These are phyloP conservation scores for Carnegiea gigantea DNA, from an alignment of 179 eudicot genomes.

Conservation along the genomic window DNA sequence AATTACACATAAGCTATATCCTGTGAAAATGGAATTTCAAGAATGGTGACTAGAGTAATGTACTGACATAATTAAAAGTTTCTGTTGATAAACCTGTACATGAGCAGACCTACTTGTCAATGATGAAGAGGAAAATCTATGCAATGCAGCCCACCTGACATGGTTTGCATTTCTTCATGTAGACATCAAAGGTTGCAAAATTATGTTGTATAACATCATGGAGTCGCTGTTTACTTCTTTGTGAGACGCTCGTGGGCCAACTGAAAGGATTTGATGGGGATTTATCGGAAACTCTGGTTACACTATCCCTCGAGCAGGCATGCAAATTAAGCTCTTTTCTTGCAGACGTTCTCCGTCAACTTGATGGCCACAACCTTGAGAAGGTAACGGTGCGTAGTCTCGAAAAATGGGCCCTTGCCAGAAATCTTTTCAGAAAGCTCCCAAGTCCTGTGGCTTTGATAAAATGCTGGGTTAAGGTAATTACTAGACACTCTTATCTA, in stretches of 20 bases:
- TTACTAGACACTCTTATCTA: background rate
- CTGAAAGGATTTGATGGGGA: constrained; percentile 33
- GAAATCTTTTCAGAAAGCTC: constrained; percentile 43
- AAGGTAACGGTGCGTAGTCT: constrained; percentile 43
- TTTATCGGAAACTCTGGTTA: constrained; percentile 48
- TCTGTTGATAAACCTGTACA: too few species aligned
- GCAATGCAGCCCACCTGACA: background rate
- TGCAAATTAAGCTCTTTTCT: constrained; percentile 54
- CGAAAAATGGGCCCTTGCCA: constrained; percentile 68
- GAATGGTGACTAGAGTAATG: too few species aligned
- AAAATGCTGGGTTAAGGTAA: constrained; percentile 88
- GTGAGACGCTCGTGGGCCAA: constrained; percentile 42
- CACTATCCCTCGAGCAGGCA: constrained; percentile 57
- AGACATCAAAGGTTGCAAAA: constrained; percentile 67
- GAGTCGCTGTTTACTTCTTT: constrained; percentile 54
- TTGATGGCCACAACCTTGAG: constrained; percentile 36
- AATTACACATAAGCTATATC: too few species aligned
- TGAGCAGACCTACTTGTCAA: too few species aligned
- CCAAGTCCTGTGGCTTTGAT: constrained; percentile 64
- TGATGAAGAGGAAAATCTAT: too few species aligned
- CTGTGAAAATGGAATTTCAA: too few species aligned
- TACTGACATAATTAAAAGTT: too few species aligned
- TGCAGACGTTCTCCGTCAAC: constrained; percentile 53
- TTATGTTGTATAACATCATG: constrained; percentile 73
- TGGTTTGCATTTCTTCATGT: constrained; percentile 23